Conservation (phyloP, 768 basidiomycete species). For the Hypholoma sublateritium region DNA sequence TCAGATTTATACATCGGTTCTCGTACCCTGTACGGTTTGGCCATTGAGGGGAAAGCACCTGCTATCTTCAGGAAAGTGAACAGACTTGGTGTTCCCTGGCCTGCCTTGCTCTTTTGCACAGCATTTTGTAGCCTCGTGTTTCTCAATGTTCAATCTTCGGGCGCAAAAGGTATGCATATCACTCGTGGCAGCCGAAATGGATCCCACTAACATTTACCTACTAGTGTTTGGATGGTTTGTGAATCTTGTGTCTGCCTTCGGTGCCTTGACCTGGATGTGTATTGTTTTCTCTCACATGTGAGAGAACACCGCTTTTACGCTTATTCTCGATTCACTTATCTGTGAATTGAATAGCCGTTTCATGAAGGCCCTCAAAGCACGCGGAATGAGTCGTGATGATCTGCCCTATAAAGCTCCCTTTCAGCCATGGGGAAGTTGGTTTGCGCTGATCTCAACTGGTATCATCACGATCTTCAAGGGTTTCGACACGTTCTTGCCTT, state of each 20-base stretch:
- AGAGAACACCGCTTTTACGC: slow-evolving; percentile 14
- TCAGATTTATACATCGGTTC: slow-evolving; percentile 60
- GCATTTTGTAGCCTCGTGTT: slow-evolving; percentile 57
- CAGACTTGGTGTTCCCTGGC: slow-evolving; percentile 47
- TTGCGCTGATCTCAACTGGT: slow-evolving; percentile 50
- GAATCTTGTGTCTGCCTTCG: slow-evolving; percentile 47
- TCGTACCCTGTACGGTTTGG: slow-evolving; percentile 47
- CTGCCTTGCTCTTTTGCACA: slow-evolving; percentile 53
- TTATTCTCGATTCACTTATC: background rate
- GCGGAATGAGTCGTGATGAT: slow-evolving; percentile 40
- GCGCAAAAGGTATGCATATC: slow-evolving; percentile 45
- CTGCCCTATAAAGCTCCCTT: slow-evolving; percentile 59
- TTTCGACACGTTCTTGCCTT: slow-evolving; percentile 50
- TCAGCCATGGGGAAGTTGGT: slow-evolving; percentile 61
- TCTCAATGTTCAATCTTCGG: slow-evolving; percentile 51
- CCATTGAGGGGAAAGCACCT: slow-evolving; percentile 50
- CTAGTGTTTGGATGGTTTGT: slow-evolving; percentile 52
- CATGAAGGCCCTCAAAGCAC: slow-evolving; percentile 43
- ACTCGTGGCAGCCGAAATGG: slow-evolving; percentile 11
- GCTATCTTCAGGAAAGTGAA: slow-evolving; percentile 44
- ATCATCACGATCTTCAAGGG: slow-evolving; percentile 63
- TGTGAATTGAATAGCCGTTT: slow-evolving; percentile 31
- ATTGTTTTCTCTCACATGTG: slow-evolving; percentile 65
- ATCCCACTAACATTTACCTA: slow-evolving; percentile 22
- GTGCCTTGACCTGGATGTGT: slow-evolving; percentile 48